Conservation (phyloP, 2,329 filamentous ascomycete genomes). For the Alternaria ethzedia region DNA sequence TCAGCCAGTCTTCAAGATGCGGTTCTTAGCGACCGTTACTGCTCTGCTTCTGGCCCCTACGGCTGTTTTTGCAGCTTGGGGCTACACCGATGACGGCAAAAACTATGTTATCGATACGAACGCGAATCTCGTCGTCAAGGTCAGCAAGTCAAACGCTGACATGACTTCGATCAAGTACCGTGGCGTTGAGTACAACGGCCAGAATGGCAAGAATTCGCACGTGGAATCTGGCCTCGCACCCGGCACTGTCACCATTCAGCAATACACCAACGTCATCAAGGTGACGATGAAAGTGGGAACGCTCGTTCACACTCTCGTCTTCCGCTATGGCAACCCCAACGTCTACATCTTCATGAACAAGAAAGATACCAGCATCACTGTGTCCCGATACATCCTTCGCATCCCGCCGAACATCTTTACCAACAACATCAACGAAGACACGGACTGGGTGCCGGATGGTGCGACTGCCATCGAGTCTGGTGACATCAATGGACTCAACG, state of each 20-base stretch:
- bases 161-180: conserved; percentile 67
- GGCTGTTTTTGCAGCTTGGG: conserved; percentile 48
- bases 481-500: conserved; percentile 24
- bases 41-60: conserved; percentile 32
- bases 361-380: conserved; percentile 48
- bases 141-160: conserved; percentile 60
- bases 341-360: conserved; percentile 58
- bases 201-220: conserved; percentile 54
- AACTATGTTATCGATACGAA: conserved; percentile 49
- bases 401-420: conserved; percentile 30
- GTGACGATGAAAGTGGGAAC: conserved; percentile 63
- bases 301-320: conserved; percentile 67
- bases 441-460: conserved; percentile 37
- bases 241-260: conserved; percentile 57
- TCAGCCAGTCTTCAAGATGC: conserved; percentile 15
- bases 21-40: conserved; percentile 18
- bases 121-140: conserved; percentile 34
- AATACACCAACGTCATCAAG: conserved; percentile 56
- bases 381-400: conserved; percentile 48
- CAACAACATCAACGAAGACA: conserved; percentile 43
- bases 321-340: conserved; percentile 63
- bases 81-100: conserved; percentile 49
- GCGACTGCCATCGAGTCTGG: conserved; percentile 27
- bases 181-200: conserved; percentile 59
- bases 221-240: conserved; percentile 64